A percentile compares a stretch with the other conserved stretches of the same genome.
These are phyloP conservation scores for Desmodesmus armatus DNA, from an alignment of 139 green algal species.

Conservation along the genomic window DNA sequence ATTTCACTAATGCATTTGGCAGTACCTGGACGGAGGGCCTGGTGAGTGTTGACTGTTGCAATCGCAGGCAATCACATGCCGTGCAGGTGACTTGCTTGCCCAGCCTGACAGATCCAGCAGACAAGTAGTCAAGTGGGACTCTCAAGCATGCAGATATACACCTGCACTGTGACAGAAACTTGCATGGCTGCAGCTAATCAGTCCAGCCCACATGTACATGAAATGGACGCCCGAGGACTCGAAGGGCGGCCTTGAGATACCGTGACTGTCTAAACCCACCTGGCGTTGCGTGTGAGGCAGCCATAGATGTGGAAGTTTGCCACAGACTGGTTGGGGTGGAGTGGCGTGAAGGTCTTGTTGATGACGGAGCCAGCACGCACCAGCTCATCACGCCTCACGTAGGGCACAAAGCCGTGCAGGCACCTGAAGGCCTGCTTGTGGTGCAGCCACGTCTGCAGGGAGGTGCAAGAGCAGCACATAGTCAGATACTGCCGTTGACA, in stretches of 20 bases:
- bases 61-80: too few relatives aligned
- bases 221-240: not conserved
- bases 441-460: not conserved
- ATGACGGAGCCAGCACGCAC: constrained; percentile 3
- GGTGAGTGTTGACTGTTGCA: too few relatives aligned
- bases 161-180: too few relatives aligned
- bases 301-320: constrained; percentile 35
- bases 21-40: too few relatives aligned
- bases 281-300: not conserved
- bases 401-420: not conserved
- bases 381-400: constrained; percentile 30
- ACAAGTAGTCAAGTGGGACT: too few relatives aligned
- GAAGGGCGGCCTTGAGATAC: not conserved
- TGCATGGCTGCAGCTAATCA: too few relatives aligned
- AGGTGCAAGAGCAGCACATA: not conserved
- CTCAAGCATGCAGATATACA: too few relatives aligned
- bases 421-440: constrained; percentile 28
- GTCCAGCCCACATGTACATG: too few relatives aligned
- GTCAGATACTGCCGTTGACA: too few relatives aligned
- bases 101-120: too few relatives aligned
- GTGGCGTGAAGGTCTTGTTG: constrained; percentile 22
- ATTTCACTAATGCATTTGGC: too few relatives aligned
- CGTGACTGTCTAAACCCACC: not conserved
- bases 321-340: constrained; percentile 7
- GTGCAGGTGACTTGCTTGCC: too few relatives aligned